Base-by-base conservation (phyloP, 1,139 yeast species). In the Pneumocystis sp. region DNA sequence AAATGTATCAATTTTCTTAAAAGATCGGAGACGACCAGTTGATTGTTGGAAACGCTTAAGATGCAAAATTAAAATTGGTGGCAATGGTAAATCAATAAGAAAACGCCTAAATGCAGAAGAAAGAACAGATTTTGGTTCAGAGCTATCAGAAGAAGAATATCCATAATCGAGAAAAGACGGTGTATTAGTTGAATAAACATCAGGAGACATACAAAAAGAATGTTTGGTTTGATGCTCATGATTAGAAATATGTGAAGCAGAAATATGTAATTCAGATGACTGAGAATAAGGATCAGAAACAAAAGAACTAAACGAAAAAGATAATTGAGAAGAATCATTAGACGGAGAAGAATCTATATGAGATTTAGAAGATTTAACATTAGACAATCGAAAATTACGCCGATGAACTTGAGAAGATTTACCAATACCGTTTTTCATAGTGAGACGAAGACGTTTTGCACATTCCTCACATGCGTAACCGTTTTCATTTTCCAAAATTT, bases 401-500 rank as follows among this genome's bases (percentile, higher is more conserved):
- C 17, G 29, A 21, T 2, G 7, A 3, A 4, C 29, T 7, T 45
- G 29, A 7, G 57, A 21, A 45, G 29, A 8, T 5, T 21, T 45
- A 21, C 15, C 5, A 59, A 37, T 12, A 8, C 17, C 15, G 1
- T 59, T 59, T 29, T 29, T 59, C 15, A 4, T 25, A 21, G 4
- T n/a, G 10, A 29, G 8, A 59, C 31, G 45, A 25, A 21, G 61
- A 31, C 57, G 57, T 65, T 66, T 64, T 34, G 63, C 66, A 44
- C 68, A 67, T 45, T 67, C 65, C 40, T 67, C 68, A 59, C 68
- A 67, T 3, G 68, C 68, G 57, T 63, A 67, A 15, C 65, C 64
- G 21, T 67, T 67, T 17, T 61, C 65, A 35, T 63, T 63, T 35
- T 63, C 68, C 62, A 67, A 50, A 35, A 62, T 37, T 37, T 67